Base-by-base conservation (phyloP, 2,329 filamentous ascomycete genomes). In the Ascochyta fabae region DNA sequence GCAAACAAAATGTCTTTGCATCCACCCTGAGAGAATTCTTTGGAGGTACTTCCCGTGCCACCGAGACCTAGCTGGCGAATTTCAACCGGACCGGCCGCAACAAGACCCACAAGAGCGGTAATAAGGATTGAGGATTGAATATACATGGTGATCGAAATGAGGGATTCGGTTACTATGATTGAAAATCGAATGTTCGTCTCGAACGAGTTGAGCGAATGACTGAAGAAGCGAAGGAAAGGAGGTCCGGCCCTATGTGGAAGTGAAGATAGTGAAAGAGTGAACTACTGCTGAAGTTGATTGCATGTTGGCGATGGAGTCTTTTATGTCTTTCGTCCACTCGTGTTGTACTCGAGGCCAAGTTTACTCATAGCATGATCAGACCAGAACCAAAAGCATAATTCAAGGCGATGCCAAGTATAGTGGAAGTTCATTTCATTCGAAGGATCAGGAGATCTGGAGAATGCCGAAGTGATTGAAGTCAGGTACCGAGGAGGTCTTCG, bases 1-100 rank as follows among this genome's bases (percentile, higher is more conserved):
- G 82, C 78, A 45, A 83, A 78, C 24, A 80, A 77, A 22, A 80
- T 67, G 27, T 73, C 69, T 59, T 69, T 73, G 68, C 79, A 81
- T 7, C 70, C 68, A 9, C 75, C 74, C 26, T 64, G 53, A 7
- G 72, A 75, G 53, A 79, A 77, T 34, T 80, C 78, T 9, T 76
- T 76, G 6, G 74, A 68, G 4, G 60, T 70, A 8, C 53, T 60
- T 4, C 65, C 51, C 27, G 69, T 72, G 9, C 59, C 50, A 19
- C 60, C 61, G 13, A 53, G 29, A 10, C 49, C 34, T 4, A 66
- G 39, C 39, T 71, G 66, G 24, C 71, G 70, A 16, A 58, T 60
- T 23, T 70, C 62, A 6, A 73, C 47, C 3, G 71, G 69, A 12
- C 52, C 48, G 5, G 69, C 54, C 29, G 58, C 47, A 29, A 61